These are phyloP conservation scores for Pleurotus citrinopileatus DNA, from an alignment of 768 basidiomycete species.

Conservation along the genomic window DNA sequence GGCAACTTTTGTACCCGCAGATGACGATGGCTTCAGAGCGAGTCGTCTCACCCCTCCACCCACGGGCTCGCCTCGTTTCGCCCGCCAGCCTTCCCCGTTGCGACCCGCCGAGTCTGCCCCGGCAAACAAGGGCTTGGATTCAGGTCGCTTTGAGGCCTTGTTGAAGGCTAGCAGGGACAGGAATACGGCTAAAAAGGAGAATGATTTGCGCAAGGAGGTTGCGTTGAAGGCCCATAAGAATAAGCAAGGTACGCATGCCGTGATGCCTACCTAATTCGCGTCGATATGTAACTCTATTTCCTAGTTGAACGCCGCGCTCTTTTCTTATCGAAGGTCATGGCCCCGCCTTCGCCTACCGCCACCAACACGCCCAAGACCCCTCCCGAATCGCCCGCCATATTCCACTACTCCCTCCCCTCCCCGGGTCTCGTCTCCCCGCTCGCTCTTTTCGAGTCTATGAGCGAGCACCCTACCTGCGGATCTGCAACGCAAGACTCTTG, in stretches of 20 bases:
- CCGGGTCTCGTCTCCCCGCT: constrained; percentile 64
- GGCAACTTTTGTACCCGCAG: constrained; percentile 24
- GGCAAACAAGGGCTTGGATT: constrained; percentile 53
- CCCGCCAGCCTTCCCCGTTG: constrained; percentile 48
- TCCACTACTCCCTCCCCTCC: constrained; percentile 68
- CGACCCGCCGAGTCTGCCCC: constrained; percentile 32
- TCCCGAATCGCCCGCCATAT: constrained; percentile 67
- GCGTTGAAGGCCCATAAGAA: constrained; percentile 68
- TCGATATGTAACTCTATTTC: background rate
- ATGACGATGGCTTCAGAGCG: constrained; percentile 56
- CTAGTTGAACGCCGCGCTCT: constrained; percentile 70
- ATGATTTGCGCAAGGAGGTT: constrained; percentile 71
- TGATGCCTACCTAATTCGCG: background rate
- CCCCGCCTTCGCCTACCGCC: constrained; percentile 62
- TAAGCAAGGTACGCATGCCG: constrained; percentile 59
- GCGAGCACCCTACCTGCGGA: constrained; percentile 28
- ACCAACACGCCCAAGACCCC: constrained; percentile 59
- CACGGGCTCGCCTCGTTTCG: constrained; percentile 33
- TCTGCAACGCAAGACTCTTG: constrained; percentile 36
- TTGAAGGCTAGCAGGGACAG: constrained; percentile 61
- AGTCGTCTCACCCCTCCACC: constrained; percentile 57
- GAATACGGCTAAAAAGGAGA: constrained; percentile 41
- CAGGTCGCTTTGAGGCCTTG: constrained; percentile 60
- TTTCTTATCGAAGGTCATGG: constrained; percentile 71
- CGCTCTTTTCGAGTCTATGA: constrained; percentile 51